Percentiles rank a stretch among this genome's conserved stretches.
These are phyloP conservation scores for Curvularia hawaiiensis DNA, from an alignment of 2,329 filamentous ascomycete genomes.

Conservation along the genomic window DNA sequence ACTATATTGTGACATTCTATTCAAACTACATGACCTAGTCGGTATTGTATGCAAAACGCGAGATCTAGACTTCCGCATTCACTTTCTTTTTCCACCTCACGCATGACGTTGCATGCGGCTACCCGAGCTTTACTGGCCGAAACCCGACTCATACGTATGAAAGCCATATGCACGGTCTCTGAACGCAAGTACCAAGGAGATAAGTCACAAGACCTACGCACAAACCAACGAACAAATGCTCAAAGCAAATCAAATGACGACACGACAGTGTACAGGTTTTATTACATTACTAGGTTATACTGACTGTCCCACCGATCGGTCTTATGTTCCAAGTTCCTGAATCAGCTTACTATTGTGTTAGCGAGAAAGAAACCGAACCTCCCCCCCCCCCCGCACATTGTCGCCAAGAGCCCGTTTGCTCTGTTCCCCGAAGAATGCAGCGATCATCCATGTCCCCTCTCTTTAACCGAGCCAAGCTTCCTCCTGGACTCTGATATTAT, in stretches of 20 bases:
- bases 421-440: conserved; percentile 4
- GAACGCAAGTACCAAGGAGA: background rate
- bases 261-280: conserved; percentile 3
- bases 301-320: background rate
- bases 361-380: background rate
- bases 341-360: conserved; percentile 1
- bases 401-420: conserved; percentile 10
- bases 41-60: background rate
- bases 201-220: conserved; percentile 1
- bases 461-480: conserved; percentile 2
- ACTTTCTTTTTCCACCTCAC: conserved; percentile 8
- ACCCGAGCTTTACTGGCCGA: background rate
- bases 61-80: background rate
- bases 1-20: background rate
- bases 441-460: background rate
- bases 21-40: background rate
- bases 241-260: background rate
- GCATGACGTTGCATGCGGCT: background rate
- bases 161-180: conserved; percentile 1
- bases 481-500: background rate
- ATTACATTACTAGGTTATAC: background rate
- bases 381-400: background rate
- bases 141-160: background rate
- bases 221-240: background rate
- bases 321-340: background rate